phyloP scores from a whole-genome alignment of 129 eudicot species.

The Pittosporum tobira region DNA sequence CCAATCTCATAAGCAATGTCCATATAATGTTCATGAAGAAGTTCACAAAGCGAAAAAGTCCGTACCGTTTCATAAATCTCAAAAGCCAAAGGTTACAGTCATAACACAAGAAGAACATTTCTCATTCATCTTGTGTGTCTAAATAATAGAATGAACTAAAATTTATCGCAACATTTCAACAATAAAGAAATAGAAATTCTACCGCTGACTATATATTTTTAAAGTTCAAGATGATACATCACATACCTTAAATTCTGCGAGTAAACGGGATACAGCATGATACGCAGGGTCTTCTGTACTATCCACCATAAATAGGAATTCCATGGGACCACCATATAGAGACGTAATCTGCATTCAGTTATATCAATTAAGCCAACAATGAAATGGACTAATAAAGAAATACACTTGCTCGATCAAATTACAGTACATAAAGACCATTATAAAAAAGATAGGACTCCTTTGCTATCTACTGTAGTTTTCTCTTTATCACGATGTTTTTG shows the following conservation, averaged over 20 bases:
- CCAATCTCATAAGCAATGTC: not conserved
- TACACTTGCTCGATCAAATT: too few species aligned
- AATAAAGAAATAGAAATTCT: not conserved
- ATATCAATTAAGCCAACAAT: not conserved
- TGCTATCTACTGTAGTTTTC: too few species aligned
- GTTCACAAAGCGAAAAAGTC: not conserved
- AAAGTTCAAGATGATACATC: not conserved
- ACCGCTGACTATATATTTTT: not conserved
- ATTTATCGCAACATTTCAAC: not conserved
- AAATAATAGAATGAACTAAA: not conserved
- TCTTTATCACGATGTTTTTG: too few species aligned
- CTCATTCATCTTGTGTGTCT: too few species aligned
- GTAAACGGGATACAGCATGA: conserved; percentile 63
- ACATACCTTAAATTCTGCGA: conserved; percentile 55
- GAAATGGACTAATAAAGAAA: too few species aligned
- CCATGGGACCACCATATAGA: conserved; percentile 90
- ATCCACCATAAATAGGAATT: conserved; percentile 81
- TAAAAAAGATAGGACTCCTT: too few species aligned
- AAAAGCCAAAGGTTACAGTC: not conserved
- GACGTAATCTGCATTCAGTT: conserved; percentile 68
- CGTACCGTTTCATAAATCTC: not conserved
- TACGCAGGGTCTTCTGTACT: conserved; percentile 85
- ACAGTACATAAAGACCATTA: too few species aligned
- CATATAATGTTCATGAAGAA: not conserved
- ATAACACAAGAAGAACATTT: too few species aligned